Evolutionary conservation across 2,329 filamentous ascomycete genomes (phyloP).

Genomic region (Trichoderma breve): DNA sequence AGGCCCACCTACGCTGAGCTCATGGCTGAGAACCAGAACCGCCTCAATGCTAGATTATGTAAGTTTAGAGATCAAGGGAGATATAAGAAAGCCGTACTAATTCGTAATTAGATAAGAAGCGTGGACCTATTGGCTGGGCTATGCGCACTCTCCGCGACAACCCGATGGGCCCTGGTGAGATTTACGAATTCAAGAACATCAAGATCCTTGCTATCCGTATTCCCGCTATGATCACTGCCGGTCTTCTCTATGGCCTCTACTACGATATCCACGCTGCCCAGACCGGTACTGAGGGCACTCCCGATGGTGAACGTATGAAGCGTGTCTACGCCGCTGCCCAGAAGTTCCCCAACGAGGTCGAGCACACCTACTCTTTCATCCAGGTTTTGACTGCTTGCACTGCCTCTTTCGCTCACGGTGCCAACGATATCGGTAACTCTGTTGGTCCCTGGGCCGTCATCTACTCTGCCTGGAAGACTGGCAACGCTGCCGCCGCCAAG

Average conservation of each 20-base stretch:
- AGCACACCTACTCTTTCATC: slow-evolving; percentile 67
- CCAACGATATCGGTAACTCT: slow-evolving; percentile 74
- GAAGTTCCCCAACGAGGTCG: slow-evolving; percentile 69
- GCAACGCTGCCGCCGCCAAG: slow-evolving; percentile 59
- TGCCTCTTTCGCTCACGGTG: slow-evolving; percentile 72
- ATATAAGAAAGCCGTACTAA: neutral
- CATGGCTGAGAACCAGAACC: slow-evolving; percentile 53
- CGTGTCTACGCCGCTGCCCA: slow-evolving; percentile 62
- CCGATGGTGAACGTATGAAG: slow-evolving; percentile 31
- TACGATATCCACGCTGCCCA: slow-evolving; percentile 69
- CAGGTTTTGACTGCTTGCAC: slow-evolving; percentile 68
- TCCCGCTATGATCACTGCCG: slow-evolving; percentile 64
- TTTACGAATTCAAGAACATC: slow-evolving; percentile 74
- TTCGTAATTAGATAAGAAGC: slow-evolving; percentile 39
- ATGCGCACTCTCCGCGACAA: slow-evolving; percentile 75
- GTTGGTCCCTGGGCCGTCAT: slow-evolving; percentile 69
- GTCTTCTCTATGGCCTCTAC: slow-evolving; percentile 68
- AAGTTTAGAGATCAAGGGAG: neutral
- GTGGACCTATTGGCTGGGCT: slow-evolving; percentile 75
- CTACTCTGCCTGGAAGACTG: slow-evolving; percentile 65
- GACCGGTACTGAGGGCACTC: slow-evolving; percentile 25
- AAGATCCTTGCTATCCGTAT: slow-evolving; percentile 61
- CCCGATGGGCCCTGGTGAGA: slow-evolving; percentile 67
- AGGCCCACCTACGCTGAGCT: slow-evolving; percentile 61
- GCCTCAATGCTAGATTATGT: slow-evolving; percentile 62